These are phyloP conservation scores for Syncephalastrum racemosum DNA, from an alignment of 371 early-diverging fungal species.

Conservation along the genomic window DNA sequence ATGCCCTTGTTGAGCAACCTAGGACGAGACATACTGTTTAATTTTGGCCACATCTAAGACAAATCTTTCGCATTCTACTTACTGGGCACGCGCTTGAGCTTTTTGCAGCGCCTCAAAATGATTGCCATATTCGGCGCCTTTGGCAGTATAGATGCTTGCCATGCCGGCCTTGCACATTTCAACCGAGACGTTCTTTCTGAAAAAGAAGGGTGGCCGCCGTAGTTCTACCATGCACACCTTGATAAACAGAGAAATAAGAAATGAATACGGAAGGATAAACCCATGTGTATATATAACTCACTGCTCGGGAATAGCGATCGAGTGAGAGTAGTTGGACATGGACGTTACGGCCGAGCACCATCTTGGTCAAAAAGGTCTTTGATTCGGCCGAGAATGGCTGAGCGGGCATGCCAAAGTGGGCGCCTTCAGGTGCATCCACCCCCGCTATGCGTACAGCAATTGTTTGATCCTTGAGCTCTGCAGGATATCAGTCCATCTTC, in stretches of 20 bases:
- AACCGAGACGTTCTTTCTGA: constrained; percentile 61
- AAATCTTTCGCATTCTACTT: constrained; percentile 16
- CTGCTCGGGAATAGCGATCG: constrained; percentile 74
- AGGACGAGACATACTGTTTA: not conserved
- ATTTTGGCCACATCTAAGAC: not conserved
- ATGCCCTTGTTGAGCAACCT: constrained; percentile 34
- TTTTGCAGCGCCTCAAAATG: constrained; percentile 42
- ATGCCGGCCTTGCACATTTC: constrained; percentile 69
- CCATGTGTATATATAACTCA: constrained; percentile 22
- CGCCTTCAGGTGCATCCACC: constrained; percentile 79
- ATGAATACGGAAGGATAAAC: not conserved
- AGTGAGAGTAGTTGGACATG: constrained; percentile 49
- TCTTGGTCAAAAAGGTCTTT: constrained; percentile 50
- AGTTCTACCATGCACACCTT: constrained; percentile 68
- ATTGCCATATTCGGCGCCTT: constrained; percentile 71
- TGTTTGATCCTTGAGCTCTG: constrained; percentile 60
- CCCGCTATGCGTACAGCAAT: constrained; percentile 72
- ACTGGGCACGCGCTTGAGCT: constrained; percentile 62
- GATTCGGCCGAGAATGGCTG: constrained; percentile 70
- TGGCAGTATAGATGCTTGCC: constrained; percentile 67
- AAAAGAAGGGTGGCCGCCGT: constrained; percentile 41
- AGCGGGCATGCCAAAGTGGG: constrained; percentile 73
- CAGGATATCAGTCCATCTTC: not conserved
- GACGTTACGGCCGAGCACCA: constrained; percentile 52
- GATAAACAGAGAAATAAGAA: no score